Base-by-base conservation (phyloP, 495 filamentous ascomycete genomes). In the Trichodelitschia bisporula region DNA sequence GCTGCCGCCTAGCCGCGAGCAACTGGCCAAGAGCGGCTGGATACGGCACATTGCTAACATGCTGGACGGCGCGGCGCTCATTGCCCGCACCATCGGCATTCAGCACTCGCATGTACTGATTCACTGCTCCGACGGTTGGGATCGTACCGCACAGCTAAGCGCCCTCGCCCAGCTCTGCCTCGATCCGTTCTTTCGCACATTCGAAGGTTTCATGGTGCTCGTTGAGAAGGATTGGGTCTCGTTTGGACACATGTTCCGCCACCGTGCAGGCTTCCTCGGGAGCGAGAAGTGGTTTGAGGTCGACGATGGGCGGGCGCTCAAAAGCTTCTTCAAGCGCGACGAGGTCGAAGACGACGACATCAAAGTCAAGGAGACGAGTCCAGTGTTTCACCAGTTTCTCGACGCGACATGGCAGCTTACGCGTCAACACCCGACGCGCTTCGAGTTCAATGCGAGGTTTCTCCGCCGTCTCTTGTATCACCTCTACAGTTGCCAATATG, bases 141-240 rank as follows among this genome's bases (percentile, higher is more conserved):
- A 99, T 47, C 72, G 86, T 18, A 99, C 86, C 8, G 79, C 79
- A 43, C 86, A 99, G 51, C 62, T 99, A 16, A 84, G 84, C 46
- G 79, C 83, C n/a, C 51, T 99, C 26, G 71, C 79, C 37, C 82
- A 99, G 49, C 57, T 99, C 24, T 84, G 86, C 48, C 62, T 99
- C 3, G 86, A 99, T 44, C 86, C 86, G 0, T 93, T 92, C 46
- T 93, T 84, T 45, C 66, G 86, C 16, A 99, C 89, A 4, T 53
- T 99, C 29, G 82, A 93, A 36, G 86, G 86, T 15, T 99, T 95
- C 48, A 84, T 95, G 40, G 69, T 89, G 2, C 53, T 99, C 15
- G 67, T 99, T 1, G 89, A 95, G 47, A 99, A 99, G 44, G 86
- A 99, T 44, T 99, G 84, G 82, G 58, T 95, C 13, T 83, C 84